Evolutionary conservation across 495 filamentous ascomycete genomes (phyloP).

Genomic region (Penicillium turbatum): DNA sequence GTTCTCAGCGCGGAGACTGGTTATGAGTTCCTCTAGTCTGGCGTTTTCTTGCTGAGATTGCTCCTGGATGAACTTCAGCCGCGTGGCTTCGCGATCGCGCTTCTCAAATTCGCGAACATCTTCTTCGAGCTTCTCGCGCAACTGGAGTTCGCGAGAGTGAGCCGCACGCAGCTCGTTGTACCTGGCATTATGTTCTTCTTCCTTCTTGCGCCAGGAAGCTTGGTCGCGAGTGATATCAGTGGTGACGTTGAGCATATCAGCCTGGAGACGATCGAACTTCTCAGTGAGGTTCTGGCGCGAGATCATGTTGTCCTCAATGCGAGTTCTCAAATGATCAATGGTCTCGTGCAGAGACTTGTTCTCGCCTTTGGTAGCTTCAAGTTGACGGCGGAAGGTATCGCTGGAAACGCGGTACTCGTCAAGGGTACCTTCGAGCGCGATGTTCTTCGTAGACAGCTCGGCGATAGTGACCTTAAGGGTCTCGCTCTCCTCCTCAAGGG

Average conservation of each 20-base stretch:
- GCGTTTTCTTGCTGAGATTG: slow-evolving; percentile 52
- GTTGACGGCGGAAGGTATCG: slow-evolving; percentile 50
- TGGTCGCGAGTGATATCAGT: slow-evolving; percentile 76
- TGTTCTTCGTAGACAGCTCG: slow-evolving; percentile 57
- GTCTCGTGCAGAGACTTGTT: slow-evolving; percentile 59
- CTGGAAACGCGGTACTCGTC: slow-evolving; percentile 59
- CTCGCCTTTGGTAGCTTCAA: slow-evolving; percentile 51
- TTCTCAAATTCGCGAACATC: slow-evolving; percentile 73
- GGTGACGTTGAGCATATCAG: slow-evolving; percentile 75
- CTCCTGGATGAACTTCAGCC: slow-evolving; percentile 50
- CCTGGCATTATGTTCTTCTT: slow-evolving; percentile 66
- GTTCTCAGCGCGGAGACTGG: slow-evolving; percentile 62
- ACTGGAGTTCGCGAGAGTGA: slow-evolving; percentile 70
- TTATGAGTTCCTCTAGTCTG: slow-evolving; percentile 62
- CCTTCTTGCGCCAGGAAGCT: slow-evolving; percentile 64
- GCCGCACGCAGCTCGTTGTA: slow-evolving; percentile 76
- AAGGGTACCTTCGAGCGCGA: slow-evolving; percentile 52
- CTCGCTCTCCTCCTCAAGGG: slow-evolving; percentile 60
- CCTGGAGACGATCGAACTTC: slow-evolving; percentile 77
- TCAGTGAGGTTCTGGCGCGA: slow-evolving; percentile 71
- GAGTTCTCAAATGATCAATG: slow-evolving; percentile 62
- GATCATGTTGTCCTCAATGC: slow-evolving; percentile 80
- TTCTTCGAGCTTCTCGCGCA: slow-evolving; percentile 71
- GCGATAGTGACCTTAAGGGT: slow-evolving; percentile 61
- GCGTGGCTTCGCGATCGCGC: slow-evolving; percentile 65